Evolutionary conservation across 768 basidiomycete genomes (phyloP).

Genomic region (Termitomyces heimii): DNA sequence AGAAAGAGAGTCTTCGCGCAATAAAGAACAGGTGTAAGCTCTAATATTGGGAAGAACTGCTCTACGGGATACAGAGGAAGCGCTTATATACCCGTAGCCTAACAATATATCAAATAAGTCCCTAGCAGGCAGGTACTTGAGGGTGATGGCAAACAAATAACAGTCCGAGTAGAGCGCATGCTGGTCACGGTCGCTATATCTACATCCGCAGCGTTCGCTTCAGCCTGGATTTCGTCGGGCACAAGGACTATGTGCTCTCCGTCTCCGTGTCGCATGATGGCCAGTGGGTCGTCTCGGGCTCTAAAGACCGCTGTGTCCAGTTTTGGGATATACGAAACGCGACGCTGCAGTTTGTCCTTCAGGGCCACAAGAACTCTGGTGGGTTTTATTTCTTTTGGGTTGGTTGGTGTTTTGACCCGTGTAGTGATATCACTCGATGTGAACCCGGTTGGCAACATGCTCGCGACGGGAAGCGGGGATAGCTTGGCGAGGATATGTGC

Average conservation of each 20-base stretch:
- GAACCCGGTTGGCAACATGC: conserved; percentile 35
- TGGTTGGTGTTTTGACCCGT: too few species aligned
- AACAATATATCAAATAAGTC: too few species aligned
- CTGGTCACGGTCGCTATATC: too few species aligned
- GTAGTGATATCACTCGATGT: conserved; percentile 47
- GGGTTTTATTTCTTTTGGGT: conserved; percentile 14
- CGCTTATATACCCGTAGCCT: too few species aligned
- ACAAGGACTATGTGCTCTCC: conserved; percentile 64
- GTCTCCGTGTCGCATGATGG: conserved; percentile 82
- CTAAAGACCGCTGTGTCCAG: conserved; percentile 93
- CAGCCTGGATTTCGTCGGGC: conserved; percentile 88
- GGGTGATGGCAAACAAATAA: too few species aligned
- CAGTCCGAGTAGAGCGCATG: too few species aligned
- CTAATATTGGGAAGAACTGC: too few species aligned
- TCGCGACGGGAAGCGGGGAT: conserved; percentile 51
- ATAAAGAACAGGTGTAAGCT: too few species aligned
- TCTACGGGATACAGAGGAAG: too few species aligned
- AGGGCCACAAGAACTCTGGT: conserved; percentile 59
- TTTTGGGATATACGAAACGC: conserved; percentile 81
- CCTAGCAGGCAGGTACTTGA: too few species aligned
- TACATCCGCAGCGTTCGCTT: conserved; percentile 70
- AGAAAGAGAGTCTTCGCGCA: too few species aligned
- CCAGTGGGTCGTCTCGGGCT: conserved; percentile 89
- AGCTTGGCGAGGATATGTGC: conserved; percentile 50
- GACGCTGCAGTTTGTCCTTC: conserved; percentile 88